These are phyloP conservation scores for Geotrichum siamense DNA, from an alignment of 1,139 yeast species.

Conservation along the genomic window DNA sequence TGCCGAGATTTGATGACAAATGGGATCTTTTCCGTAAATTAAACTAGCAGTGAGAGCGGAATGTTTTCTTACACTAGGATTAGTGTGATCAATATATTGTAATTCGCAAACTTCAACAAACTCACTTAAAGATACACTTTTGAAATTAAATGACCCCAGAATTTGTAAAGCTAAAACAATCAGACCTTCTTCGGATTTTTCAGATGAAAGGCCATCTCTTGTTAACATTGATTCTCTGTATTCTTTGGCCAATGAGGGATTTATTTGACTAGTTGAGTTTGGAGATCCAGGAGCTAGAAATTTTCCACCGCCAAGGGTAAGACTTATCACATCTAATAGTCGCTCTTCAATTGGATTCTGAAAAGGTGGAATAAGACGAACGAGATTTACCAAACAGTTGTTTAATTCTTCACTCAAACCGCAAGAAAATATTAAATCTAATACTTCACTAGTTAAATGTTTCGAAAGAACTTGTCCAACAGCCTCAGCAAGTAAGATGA, in stretches of 20 bases:
- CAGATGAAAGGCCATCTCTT: slow-evolving; percentile 45
- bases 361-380: slow-evolving; percentile 71
- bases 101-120: slow-evolving; percentile 80
- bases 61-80: slow-evolving; percentile 69
- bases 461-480: slow-evolving; percentile 95
- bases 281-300: slow-evolving; percentile 90
- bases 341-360: slow-evolving; percentile 66
- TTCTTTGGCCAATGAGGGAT: slow-evolving; percentile 60
- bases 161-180: slow-evolving; percentile 64
- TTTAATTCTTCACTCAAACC: slow-evolving; percentile 77
- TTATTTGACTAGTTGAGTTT: slow-evolving; percentile 44
- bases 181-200: slow-evolving; percentile 43
- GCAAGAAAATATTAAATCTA: slow-evolving; percentile 74
- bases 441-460: slow-evolving; percentile 72
- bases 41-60: slow-evolving; percentile 82
- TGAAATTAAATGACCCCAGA: slow-evolving; percentile 67
- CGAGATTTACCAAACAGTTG: slow-evolving; percentile 60
- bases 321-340: slow-evolving; percentile 63
- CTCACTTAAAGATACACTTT: slow-evolving; percentile 70
- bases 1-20: slow-evolving; percentile 77
- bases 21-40: slow-evolving; percentile 73
- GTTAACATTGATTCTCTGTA: slow-evolving; percentile 68
- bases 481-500: slow-evolving; percentile 78
- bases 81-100: slow-evolving; percentile 71
- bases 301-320: slow-evolving; percentile 72